phyloP scores from a whole-genome alignment of 1,284 basidiomycete species.

The Boletus hoseneyae region DNA sequence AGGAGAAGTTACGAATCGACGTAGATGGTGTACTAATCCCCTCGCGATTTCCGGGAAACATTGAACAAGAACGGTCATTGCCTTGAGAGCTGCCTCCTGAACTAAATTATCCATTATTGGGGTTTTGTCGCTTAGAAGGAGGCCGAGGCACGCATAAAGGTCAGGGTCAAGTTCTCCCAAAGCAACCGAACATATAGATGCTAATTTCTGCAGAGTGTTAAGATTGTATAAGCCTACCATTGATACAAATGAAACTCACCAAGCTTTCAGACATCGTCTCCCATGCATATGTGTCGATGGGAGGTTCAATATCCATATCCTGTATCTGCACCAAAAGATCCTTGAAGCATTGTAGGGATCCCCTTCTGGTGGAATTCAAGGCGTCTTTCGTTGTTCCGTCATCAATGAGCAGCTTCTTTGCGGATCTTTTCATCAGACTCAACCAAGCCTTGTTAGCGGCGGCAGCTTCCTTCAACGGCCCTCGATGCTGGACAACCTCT shows the following conservation, averaged over 20 bases:
- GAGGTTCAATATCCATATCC: slow-evolving; percentile 74
- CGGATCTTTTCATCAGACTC: slow-evolving; percentile 54
- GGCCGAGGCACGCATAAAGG: slow-evolving; percentile 69
- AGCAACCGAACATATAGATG: slow-evolving; percentile 80
- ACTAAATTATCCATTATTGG: slow-evolving; percentile 78
- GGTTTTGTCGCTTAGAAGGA: slow-evolving; percentile 79
- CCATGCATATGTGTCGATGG: slow-evolving; percentile 81
- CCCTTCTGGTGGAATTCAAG: slow-evolving; percentile 49
- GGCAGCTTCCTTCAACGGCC: slow-evolving; percentile 59
- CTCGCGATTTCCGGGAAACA: slow-evolving; percentile 82
- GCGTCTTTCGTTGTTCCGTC: slow-evolving; percentile 40
- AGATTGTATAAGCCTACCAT: neutral
- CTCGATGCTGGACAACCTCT: slow-evolving; percentile 29
- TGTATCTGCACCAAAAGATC: slow-evolving; percentile 73
- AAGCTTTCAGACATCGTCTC: slow-evolving; percentile 84
- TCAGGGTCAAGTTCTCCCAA: slow-evolving; percentile 65
- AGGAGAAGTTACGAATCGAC: slow-evolving; percentile 87
- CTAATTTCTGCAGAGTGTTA: slow-evolving; percentile 67
- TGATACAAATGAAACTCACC: slow-evolving; percentile 36
- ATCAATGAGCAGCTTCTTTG: slow-evolving; percentile 34
- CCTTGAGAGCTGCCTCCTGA: slow-evolving; percentile 84
- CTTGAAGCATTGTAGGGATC: slow-evolving; percentile 69
- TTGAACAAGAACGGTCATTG: slow-evolving; percentile 76
- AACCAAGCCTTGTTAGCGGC: slow-evolving; percentile 82
- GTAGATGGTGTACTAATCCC: slow-evolving; percentile 76